A percentile compares a stretch with the other conserved stretches of the same genome.
These are phyloP conservation scores for Tricholoma flavovirens DNA, from an alignment of 768 basidiomycete genomes.

Conservation along the genomic window DNA sequence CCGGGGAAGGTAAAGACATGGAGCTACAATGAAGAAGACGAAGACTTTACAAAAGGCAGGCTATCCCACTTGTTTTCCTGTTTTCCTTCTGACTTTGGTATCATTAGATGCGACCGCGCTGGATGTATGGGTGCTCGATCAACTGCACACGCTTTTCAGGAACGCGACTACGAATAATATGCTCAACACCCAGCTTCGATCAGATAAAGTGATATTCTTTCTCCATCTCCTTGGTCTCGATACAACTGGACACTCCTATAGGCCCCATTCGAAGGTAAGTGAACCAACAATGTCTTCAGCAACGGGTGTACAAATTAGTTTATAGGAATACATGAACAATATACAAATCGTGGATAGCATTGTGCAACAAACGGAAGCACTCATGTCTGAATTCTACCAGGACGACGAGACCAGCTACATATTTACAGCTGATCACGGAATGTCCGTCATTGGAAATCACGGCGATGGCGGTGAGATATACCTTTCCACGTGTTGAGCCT, in stretches of 20 bases:
- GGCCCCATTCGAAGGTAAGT: slow-evolving; percentile 71
- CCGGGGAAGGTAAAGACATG: slow-evolving; percentile 68
- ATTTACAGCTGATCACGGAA: slow-evolving; percentile 88
- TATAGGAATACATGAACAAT: slow-evolving; percentile 80
- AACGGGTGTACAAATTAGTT: not conserved
- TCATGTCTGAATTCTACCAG: slow-evolving; percentile 58
- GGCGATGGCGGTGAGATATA: slow-evolving; percentile 69
- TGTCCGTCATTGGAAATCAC: slow-evolving; percentile 85
- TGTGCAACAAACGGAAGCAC: slow-evolving; percentile 56
- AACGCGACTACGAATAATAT: slow-evolving; percentile 53
- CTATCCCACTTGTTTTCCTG: not conserved
- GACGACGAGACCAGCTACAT: slow-evolving; percentile 69
- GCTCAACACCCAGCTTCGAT: slow-evolving; percentile 47
- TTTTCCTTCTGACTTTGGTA: not conserved
- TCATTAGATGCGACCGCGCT: slow-evolving; percentile 64
- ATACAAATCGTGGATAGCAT: slow-evolving; percentile 75
- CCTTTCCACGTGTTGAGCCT: not conserved
- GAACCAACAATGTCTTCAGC: too few relatives aligned
- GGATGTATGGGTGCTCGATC: slow-evolving; percentile 76
- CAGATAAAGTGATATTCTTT: slow-evolving; percentile 69
- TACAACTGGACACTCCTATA: slow-evolving; percentile 81
- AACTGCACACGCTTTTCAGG: slow-evolving; percentile 52
- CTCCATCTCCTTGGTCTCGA: slow-evolving; percentile 81
- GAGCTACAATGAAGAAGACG: slow-evolving; percentile 70
- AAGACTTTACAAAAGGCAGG: slow-evolving; percentile 82